phyloP scores from a whole-genome alignment of 2,329 filamentous ascomycete genomes.

The Aspergillus ruber region DNA sequence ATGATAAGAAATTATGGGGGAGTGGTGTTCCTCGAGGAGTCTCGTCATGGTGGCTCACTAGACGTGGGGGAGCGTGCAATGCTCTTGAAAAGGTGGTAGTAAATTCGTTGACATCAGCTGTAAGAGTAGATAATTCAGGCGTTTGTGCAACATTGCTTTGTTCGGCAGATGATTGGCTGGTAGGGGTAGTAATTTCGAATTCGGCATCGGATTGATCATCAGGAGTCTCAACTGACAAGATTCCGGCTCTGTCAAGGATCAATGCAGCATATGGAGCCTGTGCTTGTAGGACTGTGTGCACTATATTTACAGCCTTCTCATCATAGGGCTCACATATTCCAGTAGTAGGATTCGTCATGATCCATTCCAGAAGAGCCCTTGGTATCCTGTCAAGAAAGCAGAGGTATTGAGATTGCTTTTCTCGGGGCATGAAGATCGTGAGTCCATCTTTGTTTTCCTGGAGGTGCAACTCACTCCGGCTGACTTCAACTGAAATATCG shows the following conservation, averaged over 20 bases:
- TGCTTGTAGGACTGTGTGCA: constrained; percentile 3
- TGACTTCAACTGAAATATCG: constrained; percentile 4
- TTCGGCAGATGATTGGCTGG: neutral
- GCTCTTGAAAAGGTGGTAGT: neutral
- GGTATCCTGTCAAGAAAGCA: constrained; percentile 8
- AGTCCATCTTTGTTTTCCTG: constrained; percentile 1
- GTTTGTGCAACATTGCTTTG: neutral
- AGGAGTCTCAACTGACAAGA: constrained; percentile 4
- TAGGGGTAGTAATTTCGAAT: neutral
- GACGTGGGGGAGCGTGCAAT: neutral
- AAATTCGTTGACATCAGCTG: neutral
- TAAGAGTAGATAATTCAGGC: neutral
- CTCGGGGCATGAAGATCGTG: constrained; percentile 4
- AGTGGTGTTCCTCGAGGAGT: neutral
- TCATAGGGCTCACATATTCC: constrained; percentile 1
- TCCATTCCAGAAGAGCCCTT: constrained; percentile 7
- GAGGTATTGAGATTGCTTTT: constrained; percentile 2
- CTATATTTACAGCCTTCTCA: constrained; percentile 1
- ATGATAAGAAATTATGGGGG: neutral
- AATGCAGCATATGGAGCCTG: neutral
- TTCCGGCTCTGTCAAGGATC: constrained; percentile 6
- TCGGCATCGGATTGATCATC: constrained; percentile 1
- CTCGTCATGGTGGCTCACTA: neutral
- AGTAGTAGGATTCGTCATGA: constrained; percentile 7
- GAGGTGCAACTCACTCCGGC: constrained; percentile 6